Conservation (phyloP, 2,329 filamentous ascomycete species). For the Aspergillus sp. region DNA sequence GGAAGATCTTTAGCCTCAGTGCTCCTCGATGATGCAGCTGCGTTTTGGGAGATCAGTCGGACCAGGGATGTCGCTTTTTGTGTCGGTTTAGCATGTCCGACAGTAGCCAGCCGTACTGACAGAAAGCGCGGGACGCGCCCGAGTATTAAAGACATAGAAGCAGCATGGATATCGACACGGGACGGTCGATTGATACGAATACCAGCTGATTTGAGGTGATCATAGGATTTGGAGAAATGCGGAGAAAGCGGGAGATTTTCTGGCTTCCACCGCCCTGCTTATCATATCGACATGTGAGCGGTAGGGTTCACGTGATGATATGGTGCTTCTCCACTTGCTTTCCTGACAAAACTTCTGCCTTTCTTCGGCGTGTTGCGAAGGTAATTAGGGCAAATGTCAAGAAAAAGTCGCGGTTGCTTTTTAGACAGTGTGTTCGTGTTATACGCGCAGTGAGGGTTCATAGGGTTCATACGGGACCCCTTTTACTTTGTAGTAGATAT, state of each 20-base stretch:
- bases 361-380: too few species aligned
- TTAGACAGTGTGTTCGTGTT: too few species aligned
- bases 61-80: neutral
- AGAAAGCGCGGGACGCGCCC: conserved; percentile 20
- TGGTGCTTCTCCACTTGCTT: too few species aligned
- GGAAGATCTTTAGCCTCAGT: conserved; percentile 9
- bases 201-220: neutral
- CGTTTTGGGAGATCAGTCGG: conserved; percentile 13
- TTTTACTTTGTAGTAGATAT: too few species aligned
- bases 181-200: neutral
- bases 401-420: too few species aligned
- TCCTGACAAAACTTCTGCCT: too few species aligned
- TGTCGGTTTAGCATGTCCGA: conserved; percentile 9
- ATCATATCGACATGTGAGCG: too few species aligned
- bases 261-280: too few species aligned
- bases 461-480: too few species aligned
- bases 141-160: conserved; percentile 26
- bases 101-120: conserved; percentile 22
- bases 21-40: conserved; percentile 21
- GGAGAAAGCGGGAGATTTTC: neutral
- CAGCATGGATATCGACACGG: conserved; percentile 17
- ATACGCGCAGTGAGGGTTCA: too few species aligned
- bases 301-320: too few species aligned
- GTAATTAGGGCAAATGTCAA: too few species aligned
- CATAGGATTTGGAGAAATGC: neutral